Percentiles rank a stretch among this genome's conserved stretches.
These are phyloP conservation scores for Suhomyces wounanorum DNA, from an alignment of 1,139 yeast species.

Conservation along the genomic window DNA sequence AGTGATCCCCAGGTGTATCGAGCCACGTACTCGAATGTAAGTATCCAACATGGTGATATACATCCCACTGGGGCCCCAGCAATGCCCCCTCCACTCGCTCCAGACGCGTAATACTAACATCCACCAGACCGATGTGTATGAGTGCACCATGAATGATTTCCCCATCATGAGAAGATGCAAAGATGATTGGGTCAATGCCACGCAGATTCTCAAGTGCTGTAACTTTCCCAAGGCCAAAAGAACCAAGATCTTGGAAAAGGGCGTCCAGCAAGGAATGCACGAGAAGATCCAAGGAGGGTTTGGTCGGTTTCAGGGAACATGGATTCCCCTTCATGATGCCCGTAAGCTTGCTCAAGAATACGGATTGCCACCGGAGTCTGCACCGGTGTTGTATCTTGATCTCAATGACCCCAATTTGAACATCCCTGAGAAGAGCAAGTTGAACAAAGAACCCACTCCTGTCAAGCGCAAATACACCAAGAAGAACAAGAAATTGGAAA, in stretches of 20 bases:
- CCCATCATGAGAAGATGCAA: slow-evolving; percentile 91
- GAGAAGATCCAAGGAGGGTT: slow-evolving; percentile 98
- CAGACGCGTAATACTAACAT: slow-evolving; percentile 14
- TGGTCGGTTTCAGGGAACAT: slow-evolving; percentile 96
- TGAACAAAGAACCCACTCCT: slow-evolving; percentile 46
- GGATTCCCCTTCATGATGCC: slow-evolving; percentile 81
- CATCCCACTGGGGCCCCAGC: too few relatives aligned
- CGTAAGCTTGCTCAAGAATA: slow-evolving; percentile 54
- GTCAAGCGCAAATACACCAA: slow-evolving; percentile 47
- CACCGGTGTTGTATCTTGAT: slow-evolving; percentile 54
- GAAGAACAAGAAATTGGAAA: slow-evolving; percentile 36
- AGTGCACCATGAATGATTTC: slow-evolving; percentile 74
- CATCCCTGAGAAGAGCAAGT: slow-evolving; percentile 49
- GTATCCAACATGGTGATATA: slow-evolving; percentile 5
- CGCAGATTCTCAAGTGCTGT: slow-evolving; percentile 92
- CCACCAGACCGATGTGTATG: slow-evolving; percentile 69
- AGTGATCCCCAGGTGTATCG: slow-evolving; percentile 21
- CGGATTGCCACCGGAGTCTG: slow-evolving; percentile 55
- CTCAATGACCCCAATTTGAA: slow-evolving; percentile 50
- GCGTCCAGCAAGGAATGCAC: slow-evolving; percentile 82
- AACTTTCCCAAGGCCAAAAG: slow-evolving; percentile 93
- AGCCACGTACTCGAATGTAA: slow-evolving; percentile 23
- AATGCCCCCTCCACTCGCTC: not conserved
- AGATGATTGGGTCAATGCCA: slow-evolving; percentile 98
- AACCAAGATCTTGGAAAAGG: slow-evolving; percentile 88